Conservation (phyloP, 2,329 filamentous ascomycete genomes). For the Pseudogymnoascus sp. region DNA sequence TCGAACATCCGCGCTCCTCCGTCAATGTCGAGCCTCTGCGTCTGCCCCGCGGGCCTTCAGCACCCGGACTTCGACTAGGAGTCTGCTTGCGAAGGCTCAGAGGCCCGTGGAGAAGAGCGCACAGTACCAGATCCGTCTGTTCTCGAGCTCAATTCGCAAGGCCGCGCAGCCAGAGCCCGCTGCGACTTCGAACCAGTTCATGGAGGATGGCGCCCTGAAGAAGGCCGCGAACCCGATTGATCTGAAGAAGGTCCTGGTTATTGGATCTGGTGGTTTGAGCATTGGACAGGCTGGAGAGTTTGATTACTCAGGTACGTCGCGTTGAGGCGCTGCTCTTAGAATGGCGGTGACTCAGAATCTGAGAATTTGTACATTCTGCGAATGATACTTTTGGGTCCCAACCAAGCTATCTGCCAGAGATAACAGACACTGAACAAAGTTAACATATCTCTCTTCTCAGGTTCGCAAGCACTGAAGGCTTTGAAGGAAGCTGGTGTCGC, state of each 20-base stretch:
- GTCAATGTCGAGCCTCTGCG: constrained; percentile 24
- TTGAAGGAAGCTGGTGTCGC: constrained; percentile 89
- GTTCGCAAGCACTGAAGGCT: constrained; percentile 92
- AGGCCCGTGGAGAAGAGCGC: constrained; percentile 21
- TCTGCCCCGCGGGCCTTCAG: constrained; percentile 24
- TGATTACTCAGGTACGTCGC: constrained; percentile 85
- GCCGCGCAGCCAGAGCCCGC: constrained; percentile 61
- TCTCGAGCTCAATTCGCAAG: constrained; percentile 25
- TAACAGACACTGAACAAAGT: constrained; percentile 8
- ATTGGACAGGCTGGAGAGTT: constrained; percentile 98
- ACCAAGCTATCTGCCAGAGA: not conserved
- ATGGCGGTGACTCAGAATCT: constrained; percentile 1
- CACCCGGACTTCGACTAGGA: constrained; percentile 23
- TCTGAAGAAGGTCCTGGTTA: constrained; percentile 95
- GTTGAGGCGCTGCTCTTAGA: not conserved
- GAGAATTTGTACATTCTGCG: not conserved
- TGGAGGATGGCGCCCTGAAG: constrained; percentile 81
- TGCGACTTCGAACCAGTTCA: constrained; percentile 63
- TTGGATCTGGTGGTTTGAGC: constrained; percentile 88
- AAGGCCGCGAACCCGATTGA: constrained; percentile 68
- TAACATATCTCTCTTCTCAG: constrained; percentile 38
- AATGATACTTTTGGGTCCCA: not conserved
- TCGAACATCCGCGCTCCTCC: constrained; percentile 27
- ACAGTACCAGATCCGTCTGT: constrained; percentile 23
- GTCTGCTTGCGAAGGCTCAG: constrained; percentile 20